Base-by-base conservation (phyloP, 164 flowering plant species). In the Aristolochia californica region DNA sequence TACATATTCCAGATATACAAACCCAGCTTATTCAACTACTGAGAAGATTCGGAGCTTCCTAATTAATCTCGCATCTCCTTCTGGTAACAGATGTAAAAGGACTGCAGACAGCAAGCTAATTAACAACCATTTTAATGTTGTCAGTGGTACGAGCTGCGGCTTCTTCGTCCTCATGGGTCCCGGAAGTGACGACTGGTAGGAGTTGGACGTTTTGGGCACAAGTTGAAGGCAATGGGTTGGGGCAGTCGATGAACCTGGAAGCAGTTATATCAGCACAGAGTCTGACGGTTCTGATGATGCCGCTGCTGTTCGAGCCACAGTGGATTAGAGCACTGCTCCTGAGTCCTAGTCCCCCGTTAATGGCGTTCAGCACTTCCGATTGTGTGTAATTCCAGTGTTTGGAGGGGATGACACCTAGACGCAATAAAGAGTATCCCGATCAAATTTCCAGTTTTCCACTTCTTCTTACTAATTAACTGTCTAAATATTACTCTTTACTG, bases 41-140 rank as follows among this genome's bases (percentile, higher is more conserved):
- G 4, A 28, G 30, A 28, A 2, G 7, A 28, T 28, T 28, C 7
- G 2, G 7, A 7, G 7, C 2, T 45, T 45, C 3, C 2, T 12
- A 45, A 12, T 45, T 45, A n/a, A 45, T 45, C 4, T 12, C n/a
- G 13, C 13, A 2, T 14, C 11, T 14, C 13, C 13, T 12, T 14
- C 48, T 45, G 2, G 18, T 3, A 14, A 45, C 16, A n/a, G 48
- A 3, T 45, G 4, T 12, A 2, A 3, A 14, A 4, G 4, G 2
- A 14, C 3, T 28, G 7, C 7, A n/a, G 2, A 45, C 2, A 14
- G 48, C 21, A 20, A 14, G 18, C 24, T 50, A 26, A 23, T 23
- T 14, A 50, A 50, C 53, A 23, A 50, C 53, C 53, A 50, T 50
- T 18, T 50, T 13, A 14, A 50, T 50, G 21, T 23, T 23, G 53